Base-by-base conservation (phyloP, 2,329 filamentous ascomycete species). In the Emmonsia crescens region DNA sequence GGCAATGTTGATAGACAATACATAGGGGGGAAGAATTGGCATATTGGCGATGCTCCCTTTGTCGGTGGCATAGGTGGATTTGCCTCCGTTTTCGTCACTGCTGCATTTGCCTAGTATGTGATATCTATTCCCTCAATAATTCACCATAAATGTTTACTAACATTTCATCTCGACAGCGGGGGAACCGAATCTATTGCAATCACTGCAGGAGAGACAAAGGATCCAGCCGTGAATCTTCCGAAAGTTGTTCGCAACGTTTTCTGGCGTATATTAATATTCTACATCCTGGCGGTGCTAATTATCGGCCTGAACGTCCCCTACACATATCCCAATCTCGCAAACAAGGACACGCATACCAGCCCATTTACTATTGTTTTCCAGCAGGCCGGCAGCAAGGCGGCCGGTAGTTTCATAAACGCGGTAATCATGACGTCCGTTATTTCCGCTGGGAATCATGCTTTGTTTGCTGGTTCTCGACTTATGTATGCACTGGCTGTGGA, bases 171-270 rank as follows among this genome's bases (percentile, higher is more conserved):
- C 12, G 38, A 36, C 31, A 78, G 77, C 62, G 81, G 81, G 40
- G 85, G 84, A 59, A 86, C 83, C 2, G 85, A 87, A 70, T 83
- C 80, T 40, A 85, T 87, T 57, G 84, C 83, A 58, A 84, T 87
- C 62, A 86, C 85, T 0, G 85, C 85, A 0, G 85, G 85, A 51
- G 85, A 88, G 70, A 87, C 85, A 1, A 83, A 82, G 66, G 79
- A 87, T 65, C 85, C 85, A 0, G 78, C 82, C 21, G 80, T 79
- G 64, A 86, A 80, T 61, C 74, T 88, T 40, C 85, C 85, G 1
- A 79, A 79, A 2, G 85, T 86, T 2, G 82, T 87, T 54, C 83
- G 83, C 66, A 86, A 87, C 61, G 83, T 86, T 46, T 86, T 86
- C 68, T 86, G 82, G 82, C 80, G 84, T 5, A 84, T 85, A 60